Conservation (phyloP, 441 rosid species). For the Manihot esculenta region DNA sequence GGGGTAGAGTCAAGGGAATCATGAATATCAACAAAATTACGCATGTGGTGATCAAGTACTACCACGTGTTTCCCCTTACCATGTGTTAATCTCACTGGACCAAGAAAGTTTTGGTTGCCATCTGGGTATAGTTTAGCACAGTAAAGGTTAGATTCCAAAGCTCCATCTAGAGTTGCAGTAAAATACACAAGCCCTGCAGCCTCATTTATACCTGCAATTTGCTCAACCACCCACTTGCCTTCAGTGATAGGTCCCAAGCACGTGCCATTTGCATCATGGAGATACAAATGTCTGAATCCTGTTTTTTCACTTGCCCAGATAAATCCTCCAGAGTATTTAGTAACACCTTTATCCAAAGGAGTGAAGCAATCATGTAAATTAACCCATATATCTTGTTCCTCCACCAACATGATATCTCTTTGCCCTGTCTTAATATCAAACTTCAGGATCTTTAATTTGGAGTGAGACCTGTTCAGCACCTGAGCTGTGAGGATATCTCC, state of each 20-base stretch:
- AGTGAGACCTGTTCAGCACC: conserved; percentile 78
- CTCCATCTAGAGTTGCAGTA: conserved; percentile 86
- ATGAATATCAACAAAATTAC: conserved; percentile 76
- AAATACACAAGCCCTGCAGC: conserved; percentile 61
- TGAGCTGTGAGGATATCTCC: conserved; percentile 69
- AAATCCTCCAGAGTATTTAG: conserved; percentile 67
- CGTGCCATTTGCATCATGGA: conserved; percentile 64
- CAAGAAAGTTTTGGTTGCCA: conserved; percentile 32
- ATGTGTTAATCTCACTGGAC: conserved; percentile 67
- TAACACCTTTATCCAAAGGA: conserved; percentile 62
- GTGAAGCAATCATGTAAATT: conserved; percentile 91
- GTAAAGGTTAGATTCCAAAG: conserved; percentile 76
- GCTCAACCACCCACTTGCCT: conserved; percentile 97
- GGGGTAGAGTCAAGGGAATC: conserved; percentile 85
- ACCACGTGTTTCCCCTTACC: conserved; percentile 83
- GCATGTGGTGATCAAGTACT: conserved; percentile 84
- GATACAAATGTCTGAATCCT: conserved; percentile 86
- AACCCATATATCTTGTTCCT: conserved; percentile 74
- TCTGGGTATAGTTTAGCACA: conserved; percentile 46
- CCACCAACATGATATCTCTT: conserved; percentile 56
- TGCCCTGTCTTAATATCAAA: conserved; percentile 74
- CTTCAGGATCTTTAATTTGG: conserved; percentile 59
- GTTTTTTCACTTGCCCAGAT: conserved; percentile 94
- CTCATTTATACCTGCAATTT: conserved; percentile 83
- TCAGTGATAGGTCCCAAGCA: conserved; percentile 79